A percentile compares a stretch with the other conserved stretches of the same genome.
Evolutionary conservation across 495 filamentous ascomycete species (phyloP).

Genomic region (Trichoderma orchidacearum): DNA sequence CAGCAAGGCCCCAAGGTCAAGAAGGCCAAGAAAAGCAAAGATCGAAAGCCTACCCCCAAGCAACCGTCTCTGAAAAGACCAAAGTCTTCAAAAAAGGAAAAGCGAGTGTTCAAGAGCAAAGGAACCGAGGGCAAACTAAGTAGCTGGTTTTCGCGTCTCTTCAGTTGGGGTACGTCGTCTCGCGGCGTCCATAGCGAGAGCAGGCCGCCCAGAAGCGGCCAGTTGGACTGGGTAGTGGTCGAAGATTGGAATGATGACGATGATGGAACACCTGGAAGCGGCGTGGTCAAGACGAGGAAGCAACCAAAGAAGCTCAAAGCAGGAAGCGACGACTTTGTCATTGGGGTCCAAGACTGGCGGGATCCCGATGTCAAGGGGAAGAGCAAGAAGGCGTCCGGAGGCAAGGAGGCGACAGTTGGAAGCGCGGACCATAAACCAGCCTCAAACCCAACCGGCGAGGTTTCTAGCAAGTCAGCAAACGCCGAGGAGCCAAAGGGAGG

Average conservation of each 20-base stretch:
- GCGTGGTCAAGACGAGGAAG: slow-evolving; percentile 19
- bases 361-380: slow-evolving; percentile 51
- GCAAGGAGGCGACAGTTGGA: slow-evolving; percentile 4
- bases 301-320: background rate
- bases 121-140: slow-evolving; percentile 4
- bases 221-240: slow-evolving; percentile 60
- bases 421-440: too few relatives aligned
- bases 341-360: slow-evolving; percentile 86
- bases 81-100: slow-evolving; percentile 3
- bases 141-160: slow-evolving; percentile 44
- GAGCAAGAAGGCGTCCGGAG: slow-evolving; percentile 1
- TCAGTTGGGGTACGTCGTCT: slow-evolving; percentile 26
- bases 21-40: slow-evolving; percentile 21
- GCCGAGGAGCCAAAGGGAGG: slow-evolving; percentile 40
- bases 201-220: slow-evolving; percentile 71
- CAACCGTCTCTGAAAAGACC: slow-evolving; percentile 9
- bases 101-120: slow-evolving; percentile 4
- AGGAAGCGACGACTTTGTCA: slow-evolving; percentile 59
- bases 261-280: slow-evolving; percentile 20
- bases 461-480: slow-evolving; percentile 6
- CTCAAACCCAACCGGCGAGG: background rate
- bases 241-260: slow-evolving; percentile 52
- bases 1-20: slow-evolving; percentile 29
- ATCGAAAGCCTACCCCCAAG: slow-evolving; percentile 12
- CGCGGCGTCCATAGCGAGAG: slow-evolving; percentile 36